These are phyloP conservation scores for Colletotrichum agaves DNA, from an alignment of 2,329 filamentous ascomycete genomes.

Conservation along the genomic window DNA sequence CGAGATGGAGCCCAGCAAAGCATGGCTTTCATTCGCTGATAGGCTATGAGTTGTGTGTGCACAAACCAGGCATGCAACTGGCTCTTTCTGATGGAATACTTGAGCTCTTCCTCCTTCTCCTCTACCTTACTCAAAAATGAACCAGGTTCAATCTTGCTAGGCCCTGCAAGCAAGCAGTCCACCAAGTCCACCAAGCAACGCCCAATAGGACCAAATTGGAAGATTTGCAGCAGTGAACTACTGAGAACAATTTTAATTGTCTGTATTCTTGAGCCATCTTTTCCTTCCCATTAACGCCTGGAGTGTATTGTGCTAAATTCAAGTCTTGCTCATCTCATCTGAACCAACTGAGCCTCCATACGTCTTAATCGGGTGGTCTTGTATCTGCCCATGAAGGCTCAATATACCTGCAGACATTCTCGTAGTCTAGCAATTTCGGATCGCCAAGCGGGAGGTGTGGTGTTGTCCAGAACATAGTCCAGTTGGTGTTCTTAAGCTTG, in stretches of 20 bases:
- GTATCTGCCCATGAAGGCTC: slow-evolving; percentile 72
- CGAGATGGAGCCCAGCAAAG: no score
- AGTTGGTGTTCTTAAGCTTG: slow-evolving; percentile 84
- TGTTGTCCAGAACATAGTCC: slow-evolving; percentile 99
- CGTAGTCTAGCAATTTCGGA: slow-evolving; percentile 73
- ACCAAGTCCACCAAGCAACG: no score
- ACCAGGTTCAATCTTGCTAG: not conserved
- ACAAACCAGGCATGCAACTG: not conserved
- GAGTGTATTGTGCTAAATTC: not conserved
- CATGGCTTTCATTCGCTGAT: no score
- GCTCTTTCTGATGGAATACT: not conserved
- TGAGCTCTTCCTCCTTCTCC: not conserved
- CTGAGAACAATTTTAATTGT: not conserved
- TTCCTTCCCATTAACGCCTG: not conserved
- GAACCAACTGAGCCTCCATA: not conserved
- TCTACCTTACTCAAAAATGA: not conserved
- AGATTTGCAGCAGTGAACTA: not conserved
- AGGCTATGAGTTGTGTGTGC: no score
- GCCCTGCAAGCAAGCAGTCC: not conserved
- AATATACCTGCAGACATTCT: slow-evolving; percentile 76
- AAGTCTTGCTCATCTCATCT: not conserved
- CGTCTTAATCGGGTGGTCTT: slow-evolving; percentile 48
- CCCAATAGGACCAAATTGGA: no score
- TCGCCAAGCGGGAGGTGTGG: slow-evolving; percentile 67
- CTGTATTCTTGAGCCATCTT: not conserved